A percentile compares a stretch with the other conserved stretches of the same genome.
Evolutionary conservation across 2,329 filamentous ascomycete species (phyloP).

Genomic region (Cytospora piceicola): DNA sequence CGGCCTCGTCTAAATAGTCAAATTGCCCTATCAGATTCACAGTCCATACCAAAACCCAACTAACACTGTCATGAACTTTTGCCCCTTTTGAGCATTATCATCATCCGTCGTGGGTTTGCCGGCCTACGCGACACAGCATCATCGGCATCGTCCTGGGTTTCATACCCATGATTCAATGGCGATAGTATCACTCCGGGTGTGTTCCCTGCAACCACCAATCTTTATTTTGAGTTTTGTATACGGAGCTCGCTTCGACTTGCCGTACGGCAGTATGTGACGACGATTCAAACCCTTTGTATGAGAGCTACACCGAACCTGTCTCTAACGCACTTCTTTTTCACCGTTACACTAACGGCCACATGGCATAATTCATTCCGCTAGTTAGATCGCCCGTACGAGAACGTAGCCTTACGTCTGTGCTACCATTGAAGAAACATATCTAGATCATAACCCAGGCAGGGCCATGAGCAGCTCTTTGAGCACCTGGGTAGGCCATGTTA

Average conservation of each 20-base stretch:
- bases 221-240: not conserved
- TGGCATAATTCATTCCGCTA: conserved; percentile 25
- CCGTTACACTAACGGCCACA: conserved; percentile 22
- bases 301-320: conserved; percentile 25
- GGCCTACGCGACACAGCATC: not conserved
- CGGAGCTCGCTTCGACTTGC: not conserved
- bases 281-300: not conserved
- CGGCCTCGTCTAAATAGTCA: not conserved
- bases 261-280: not conserved
- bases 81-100: not conserved
- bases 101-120: not conserved
- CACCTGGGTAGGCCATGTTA: not conserved
- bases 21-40: not conserved
- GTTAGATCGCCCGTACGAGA: conserved; percentile 17
- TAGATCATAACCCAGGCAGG: not conserved
- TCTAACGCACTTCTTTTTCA: conserved; percentile 11
- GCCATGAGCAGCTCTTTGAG: not conserved
- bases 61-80: not conserved
- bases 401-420: conserved; percentile 22
- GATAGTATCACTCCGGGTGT: not conserved
- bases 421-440: not conserved
- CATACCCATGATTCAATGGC: not conserved
- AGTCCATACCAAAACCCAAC: not conserved
- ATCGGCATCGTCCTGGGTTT: not conserved
- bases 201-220: not conserved